Conservation (phyloP, 352 stramenopile species). For the Globisporangium paddicum region DNA sequence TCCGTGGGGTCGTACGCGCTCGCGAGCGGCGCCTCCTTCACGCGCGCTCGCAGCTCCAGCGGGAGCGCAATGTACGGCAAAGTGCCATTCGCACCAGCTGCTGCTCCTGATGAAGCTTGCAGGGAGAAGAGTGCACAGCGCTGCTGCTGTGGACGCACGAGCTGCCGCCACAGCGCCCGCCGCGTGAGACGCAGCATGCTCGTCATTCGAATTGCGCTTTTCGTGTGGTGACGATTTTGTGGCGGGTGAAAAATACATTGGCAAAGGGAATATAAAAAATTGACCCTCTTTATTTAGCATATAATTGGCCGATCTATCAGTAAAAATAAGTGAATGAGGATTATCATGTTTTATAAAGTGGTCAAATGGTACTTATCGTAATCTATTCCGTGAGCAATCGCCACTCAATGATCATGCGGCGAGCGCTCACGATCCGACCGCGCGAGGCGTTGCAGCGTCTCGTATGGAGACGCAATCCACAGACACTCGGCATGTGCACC, state of each 20-base stretch:
- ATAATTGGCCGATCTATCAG: too few relatives aligned
- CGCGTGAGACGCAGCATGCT: slow-evolving; percentile 10
- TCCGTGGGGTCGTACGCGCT: slow-evolving; percentile 53
- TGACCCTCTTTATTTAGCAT: too few relatives aligned
- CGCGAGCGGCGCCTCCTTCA: slow-evolving; percentile 47
- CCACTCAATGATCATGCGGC: neutral
- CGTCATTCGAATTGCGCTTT: slow-evolving; percentile 7
- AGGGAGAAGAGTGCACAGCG: slow-evolving; percentile 8
- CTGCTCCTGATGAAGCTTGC: neutral
- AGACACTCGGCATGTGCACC: neutral
- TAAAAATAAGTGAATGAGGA: too few relatives aligned
- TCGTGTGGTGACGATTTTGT: neutral
- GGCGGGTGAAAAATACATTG: neutral
- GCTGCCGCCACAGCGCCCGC: slow-evolving; percentile 7
- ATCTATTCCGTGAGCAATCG: too few relatives aligned
- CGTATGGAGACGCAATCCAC: neutral
- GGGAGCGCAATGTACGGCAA: slow-evolving; percentile 26
- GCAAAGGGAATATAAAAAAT: too few relatives aligned
- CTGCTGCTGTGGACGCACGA: neutral
- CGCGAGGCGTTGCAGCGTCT: neutral
- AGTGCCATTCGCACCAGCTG: neutral
- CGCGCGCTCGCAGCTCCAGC: slow-evolving; percentile 40
- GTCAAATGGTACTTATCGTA: too few relatives aligned
- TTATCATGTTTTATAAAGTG: too few relatives aligned
- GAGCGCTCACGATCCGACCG: neutral